Evolutionary conservation across 805 yeast genomes (phyloP), one percentile per base, ranked within the genome.

Genomic region (Candida broadrunensis): DNA sequence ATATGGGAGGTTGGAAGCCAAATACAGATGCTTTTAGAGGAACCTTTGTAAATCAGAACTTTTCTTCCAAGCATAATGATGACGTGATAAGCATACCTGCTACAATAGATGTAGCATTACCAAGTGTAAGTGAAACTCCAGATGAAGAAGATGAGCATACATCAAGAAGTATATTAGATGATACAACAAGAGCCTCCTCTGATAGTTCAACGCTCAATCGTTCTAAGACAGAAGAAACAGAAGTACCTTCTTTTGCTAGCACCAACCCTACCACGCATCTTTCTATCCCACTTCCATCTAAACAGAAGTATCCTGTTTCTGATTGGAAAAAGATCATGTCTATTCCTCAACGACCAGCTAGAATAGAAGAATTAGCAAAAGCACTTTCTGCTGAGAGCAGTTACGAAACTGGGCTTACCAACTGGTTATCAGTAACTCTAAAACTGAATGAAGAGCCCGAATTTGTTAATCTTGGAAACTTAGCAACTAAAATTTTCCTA

Each of bases 401-500:
- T 5, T 71, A 67, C 46, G 81, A 81, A 37, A 70, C 82, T 0
- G 87, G 87, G 1, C 58, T 83, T n/a, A 70, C 70, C 18, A 63
- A 69, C 1, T 83, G 86, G 83, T 64, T 81, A 55, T 56, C 50
- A 55, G 79, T 55, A 59, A 65, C 71, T 49, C 67, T 66, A 58
- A 72, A 47, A 54, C 67, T 15, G 18, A 25, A 44, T 35, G 45
- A 24, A 21, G 34, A 34, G 9, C 42, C 63, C 1, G 63, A 59
- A 35, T 52, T 49, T 24, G 49, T 68, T 20, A 74, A 61, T 43
- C 65, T 75, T 37, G 81, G 81, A 0, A 70, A 69, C 15, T 74
- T 80, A 45, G 89, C 84, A 2, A 65, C 75, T 23, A 78, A 75
- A 40, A 88, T 29, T 88, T 1, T 83, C 81, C 56, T 80, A 78